Evolutionary conservation across 2,329 filamentous ascomycete genomes (phyloP).

Genomic region (Raffaelea albimanens): DNA sequence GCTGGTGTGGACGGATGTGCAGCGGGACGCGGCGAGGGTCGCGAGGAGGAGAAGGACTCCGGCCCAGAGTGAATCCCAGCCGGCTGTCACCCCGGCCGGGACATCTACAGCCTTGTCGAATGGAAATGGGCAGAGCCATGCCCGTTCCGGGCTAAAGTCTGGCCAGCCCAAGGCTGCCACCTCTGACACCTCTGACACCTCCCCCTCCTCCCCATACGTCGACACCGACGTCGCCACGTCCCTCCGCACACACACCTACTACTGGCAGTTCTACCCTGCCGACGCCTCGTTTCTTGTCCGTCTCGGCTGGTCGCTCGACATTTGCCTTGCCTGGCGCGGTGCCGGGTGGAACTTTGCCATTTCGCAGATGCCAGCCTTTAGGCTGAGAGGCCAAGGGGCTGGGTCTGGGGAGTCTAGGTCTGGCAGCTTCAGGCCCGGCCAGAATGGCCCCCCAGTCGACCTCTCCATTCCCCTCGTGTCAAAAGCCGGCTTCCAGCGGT

Average conservation of each 20-base stretch:
- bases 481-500: conserved; percentile 35
- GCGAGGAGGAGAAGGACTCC: conserved; percentile 14
- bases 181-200: background rate
- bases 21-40: conserved; percentile 46
- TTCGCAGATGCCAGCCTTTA: conserved; percentile 33
- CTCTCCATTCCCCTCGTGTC: conserved; percentile 33
- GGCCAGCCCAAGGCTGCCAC: background rate
- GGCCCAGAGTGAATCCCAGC: background rate
- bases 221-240: conserved; percentile 18
- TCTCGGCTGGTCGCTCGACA: conserved; percentile 45
- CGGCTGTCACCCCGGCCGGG: too few relatives aligned
- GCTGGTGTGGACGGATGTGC: conserved; percentile 44
- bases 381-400: too few relatives aligned
- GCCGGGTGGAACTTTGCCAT: conserved; percentile 51
- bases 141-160: too few relatives aligned
- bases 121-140: too few relatives aligned
- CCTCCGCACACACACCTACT: conserved; percentile 34
- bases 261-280: conserved; percentile 51
- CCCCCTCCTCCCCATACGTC: background rate
- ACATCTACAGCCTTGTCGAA: too few relatives aligned
- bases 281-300: conserved; percentile 37
- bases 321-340: conserved; percentile 44
- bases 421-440: too few relatives aligned
- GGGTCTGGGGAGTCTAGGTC: too few relatives aligned
- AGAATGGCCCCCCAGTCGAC: conserved; percentile 23